Evolutionary conservation across 1,139 yeast species (phyloP).

Genomic region (Yamadazyma triangularis): DNA sequence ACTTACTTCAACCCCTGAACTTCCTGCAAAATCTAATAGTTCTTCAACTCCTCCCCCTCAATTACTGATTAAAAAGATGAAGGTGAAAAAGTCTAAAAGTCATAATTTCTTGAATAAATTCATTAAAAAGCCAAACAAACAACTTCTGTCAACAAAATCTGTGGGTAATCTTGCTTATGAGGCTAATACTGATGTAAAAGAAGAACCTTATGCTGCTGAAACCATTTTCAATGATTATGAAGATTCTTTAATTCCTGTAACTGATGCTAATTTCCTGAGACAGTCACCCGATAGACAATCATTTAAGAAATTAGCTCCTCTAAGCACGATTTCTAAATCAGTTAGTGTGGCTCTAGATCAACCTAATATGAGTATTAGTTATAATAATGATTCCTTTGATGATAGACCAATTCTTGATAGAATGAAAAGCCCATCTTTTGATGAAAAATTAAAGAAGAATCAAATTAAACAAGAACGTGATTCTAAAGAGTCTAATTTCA

Average conservation of each 20-base stretch:
- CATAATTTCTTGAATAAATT: neutral
- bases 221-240: neutral
- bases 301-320: neutral
- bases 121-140: neutral
- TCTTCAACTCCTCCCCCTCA: neutral
- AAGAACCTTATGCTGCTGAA: too few species aligned
- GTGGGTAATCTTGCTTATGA: neutral
- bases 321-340: neutral
- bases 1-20: too few species aligned
- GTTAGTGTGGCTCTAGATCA: neutral
- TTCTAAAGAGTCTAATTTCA: neutral
- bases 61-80: too few species aligned
- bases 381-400: neutral
- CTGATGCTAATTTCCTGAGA: neutral
- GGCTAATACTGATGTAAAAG: too few species aligned
- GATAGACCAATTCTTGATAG: neutral
- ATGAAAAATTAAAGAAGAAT: neutral
- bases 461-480: neutral
- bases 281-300: neutral
- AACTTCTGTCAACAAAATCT: neutral
- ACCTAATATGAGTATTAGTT: neutral
- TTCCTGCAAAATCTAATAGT: too few species aligned
- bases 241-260: neutral
- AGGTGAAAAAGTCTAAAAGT: neutral
- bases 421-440: neutral